phyloP scores from a whole-genome alignment of 495 filamentous ascomycete genomes.

The Neurospora pannonica region DNA sequence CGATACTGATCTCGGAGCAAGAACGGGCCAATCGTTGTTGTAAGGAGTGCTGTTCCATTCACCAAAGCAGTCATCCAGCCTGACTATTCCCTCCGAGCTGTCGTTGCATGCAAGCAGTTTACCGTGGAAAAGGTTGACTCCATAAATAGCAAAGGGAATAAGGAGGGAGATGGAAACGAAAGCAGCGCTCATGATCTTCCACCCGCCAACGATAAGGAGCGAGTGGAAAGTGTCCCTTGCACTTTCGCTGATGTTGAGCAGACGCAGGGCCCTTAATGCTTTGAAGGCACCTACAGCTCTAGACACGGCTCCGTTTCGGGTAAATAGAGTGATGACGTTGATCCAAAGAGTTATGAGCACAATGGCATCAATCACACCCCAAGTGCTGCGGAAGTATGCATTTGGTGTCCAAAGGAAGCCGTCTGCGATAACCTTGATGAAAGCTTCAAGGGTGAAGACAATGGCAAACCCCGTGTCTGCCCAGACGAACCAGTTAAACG shows the following conservation, averaged over 20 bases:
- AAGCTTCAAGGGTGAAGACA: constrained; percentile 77
- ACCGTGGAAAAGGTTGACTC: constrained; percentile 84
- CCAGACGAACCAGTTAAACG: constrained; percentile 82
- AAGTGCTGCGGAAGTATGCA: constrained; percentile 91
- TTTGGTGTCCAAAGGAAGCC: constrained; percentile 97
- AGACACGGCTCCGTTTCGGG: constrained; percentile 69
- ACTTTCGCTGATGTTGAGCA: constrained; percentile 94
- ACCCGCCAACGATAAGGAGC: constrained; percentile 83
- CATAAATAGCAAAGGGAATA: constrained; percentile 95
- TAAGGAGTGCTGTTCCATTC: constrained; percentile 72
- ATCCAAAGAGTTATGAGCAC: constrained; percentile 95
- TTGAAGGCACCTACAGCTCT: constrained; percentile 95
- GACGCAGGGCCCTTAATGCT: constrained; percentile 81
- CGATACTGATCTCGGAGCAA: constrained; percentile 66
- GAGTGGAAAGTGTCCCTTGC: constrained; percentile 95
- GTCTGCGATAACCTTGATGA: constrained; percentile 92
- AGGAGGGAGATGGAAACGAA: constrained; percentile 91
- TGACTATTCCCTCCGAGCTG: constrained; percentile 33
- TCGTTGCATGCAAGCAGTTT: constrained; percentile 80
- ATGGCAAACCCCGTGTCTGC: constrained; percentile 83
- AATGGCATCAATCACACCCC: constrained; percentile 92
- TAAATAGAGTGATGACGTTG: constrained; percentile 75
- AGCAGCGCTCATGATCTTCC: constrained; percentile 78
- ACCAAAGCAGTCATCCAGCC: constrained; percentile 65
- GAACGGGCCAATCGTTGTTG: constrained; percentile 61